Percentiles rank a stretch among this genome's conserved stretches.
phyloP scores from a whole-genome alignment of 2,329 filamentous ascomycete genomes.

The Monilinia polystroma region DNA sequence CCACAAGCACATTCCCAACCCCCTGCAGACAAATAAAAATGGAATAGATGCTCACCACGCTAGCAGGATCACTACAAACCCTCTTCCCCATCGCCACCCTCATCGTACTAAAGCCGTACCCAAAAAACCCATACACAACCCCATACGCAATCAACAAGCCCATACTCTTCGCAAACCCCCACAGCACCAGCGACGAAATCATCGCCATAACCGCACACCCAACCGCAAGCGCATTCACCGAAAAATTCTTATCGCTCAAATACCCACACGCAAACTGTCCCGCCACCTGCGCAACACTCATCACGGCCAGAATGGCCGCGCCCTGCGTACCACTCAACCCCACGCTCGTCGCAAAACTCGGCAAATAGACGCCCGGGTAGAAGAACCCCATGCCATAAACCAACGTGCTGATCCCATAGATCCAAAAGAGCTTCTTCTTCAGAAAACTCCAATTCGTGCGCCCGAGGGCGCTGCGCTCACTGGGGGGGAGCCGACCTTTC shows the following conservation, averaged over 20 bases:
- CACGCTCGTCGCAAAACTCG: constrained; percentile 45
- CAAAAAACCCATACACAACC: constrained; percentile 56
- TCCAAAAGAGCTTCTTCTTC: constrained; percentile 47
- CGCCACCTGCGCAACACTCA: constrained; percentile 50
- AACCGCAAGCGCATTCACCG: constrained; percentile 42
- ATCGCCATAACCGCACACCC: constrained; percentile 49
- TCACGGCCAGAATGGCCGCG: constrained; percentile 52
- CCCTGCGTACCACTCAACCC: constrained; percentile 66
- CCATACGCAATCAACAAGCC: constrained; percentile 50
- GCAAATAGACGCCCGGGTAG: constrained; percentile 55
- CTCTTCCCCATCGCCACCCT: constrained; percentile 44
- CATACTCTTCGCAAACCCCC: constrained; percentile 50
- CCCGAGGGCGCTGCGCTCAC: constrained; percentile 34
- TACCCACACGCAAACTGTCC: constrained; percentile 51
- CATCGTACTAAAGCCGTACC: constrained; percentile 51
- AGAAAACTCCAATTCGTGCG: constrained; percentile 43
- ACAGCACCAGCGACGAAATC: constrained; percentile 50
- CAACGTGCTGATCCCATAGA: constrained; percentile 51
- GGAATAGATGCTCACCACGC: constrained; percentile 35
- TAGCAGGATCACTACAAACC: constrained; percentile 37
- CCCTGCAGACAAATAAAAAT: constrained; percentile 40
- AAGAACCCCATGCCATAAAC: constrained; percentile 56
- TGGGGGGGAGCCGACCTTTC: constrained; percentile 46
- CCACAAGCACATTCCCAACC: constrained; percentile 39
- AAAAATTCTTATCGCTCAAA: constrained; percentile 49